Evolutionary conservation across 2,329 filamentous ascomycete genomes (phyloP), one percentile per base, ranked within the genome.

Genomic region (Aspergillus candidus): DNA sequence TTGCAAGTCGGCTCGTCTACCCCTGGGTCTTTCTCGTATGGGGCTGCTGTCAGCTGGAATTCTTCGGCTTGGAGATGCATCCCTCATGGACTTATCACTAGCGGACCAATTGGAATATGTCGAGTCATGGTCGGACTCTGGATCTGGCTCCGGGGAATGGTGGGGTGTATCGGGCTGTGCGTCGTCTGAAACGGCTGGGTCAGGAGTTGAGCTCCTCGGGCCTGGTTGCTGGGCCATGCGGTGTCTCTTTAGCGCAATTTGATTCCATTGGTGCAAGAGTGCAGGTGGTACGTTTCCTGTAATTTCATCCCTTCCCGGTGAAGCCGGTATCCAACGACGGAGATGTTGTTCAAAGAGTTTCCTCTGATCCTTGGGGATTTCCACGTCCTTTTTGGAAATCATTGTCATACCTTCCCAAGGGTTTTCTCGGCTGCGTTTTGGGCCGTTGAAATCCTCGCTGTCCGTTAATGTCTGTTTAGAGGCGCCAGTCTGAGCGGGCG

Each of bases 281-380:
- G 35, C 35, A 39, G 62, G 55, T 2, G 68, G 68, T 22, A 69
- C 65, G 52, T 66, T 57, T 3, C 58, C 61, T 27, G 54, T 55
- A 14, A 60, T 59, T 30, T 45, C 38, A 11, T 43, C 43, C 11
- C 55, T 48, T 11, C 63, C 62, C 2, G 58, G 38, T n/a, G 50
- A 46, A n/a, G 64, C 58, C 32, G 66, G 65, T 40, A 68, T 52
- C 67, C 63, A 67, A 43, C 56, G 75, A 12, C 72, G 65, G 18
- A 38, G 48, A 5, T 62, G 48, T 10, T 66, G 57, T 5, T 72
- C 67, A 1, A 84, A 60, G 4, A 83, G 62, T 7, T 63, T 52
- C 35, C 60, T 55, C 52, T 84, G 80, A 12, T 75, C 67, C 18
- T 58, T 63, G 2, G 74, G 68, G 40, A 79, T 73, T 17, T 55